Evolutionary conservation across 148 eudicot genomes (phyloP), one percentile per base, ranked within the genome.

Genomic region (Drosera capensis): DNA sequence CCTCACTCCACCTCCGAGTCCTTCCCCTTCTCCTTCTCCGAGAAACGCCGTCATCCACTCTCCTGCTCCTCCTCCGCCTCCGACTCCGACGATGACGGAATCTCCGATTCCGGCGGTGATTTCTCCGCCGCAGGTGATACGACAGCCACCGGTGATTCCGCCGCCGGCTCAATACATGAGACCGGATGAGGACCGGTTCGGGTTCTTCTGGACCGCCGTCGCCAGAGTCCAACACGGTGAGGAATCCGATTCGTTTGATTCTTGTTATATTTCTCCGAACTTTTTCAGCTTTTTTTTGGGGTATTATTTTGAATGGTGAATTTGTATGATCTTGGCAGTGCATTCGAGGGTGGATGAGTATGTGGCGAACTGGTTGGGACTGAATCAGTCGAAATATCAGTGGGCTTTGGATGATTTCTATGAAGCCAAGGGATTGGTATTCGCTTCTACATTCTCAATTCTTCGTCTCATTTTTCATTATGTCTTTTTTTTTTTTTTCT

Each of bases 381-480:
- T 90, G 54, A 77, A 90, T 70, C 93, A 84, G 49, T 90, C 97
- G 1, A 90, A 84, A 58, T 90, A 80, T 72, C 97, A 90, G 57
- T 90, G 97, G 97, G 97, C 97, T 5, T 74, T 90, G 67, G 75
- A 90, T 70, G 95, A 80, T 66, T 90, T 84, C 48, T 80, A 80
- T 17, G 85, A 84, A 60, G 57, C 58, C 64, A 73, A 78, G 24
- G 87, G 69, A 62, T 14, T 56, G 86, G 97, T 90, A 60, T n/a
- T n/a, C n/a, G n/a, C n/a, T n/a, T n/a, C n/a, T n/a, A n/a, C n/a
- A n/a, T n/a, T n/a, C n/a, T n/a, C n/a, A n/a, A n/a, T n/a, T n/a
- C n/a, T n/a, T n/a, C n/a, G n/a, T n/a, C n/a, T n/a, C n/a, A n/a
- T n/a, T n/a, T n/a, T n/a, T n/a, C n/a, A n/a, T n/a, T n/a, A n/a